phyloP scores from a whole-genome alignment of 805 yeast species.

The Metschnikowia sp. region DNA sequence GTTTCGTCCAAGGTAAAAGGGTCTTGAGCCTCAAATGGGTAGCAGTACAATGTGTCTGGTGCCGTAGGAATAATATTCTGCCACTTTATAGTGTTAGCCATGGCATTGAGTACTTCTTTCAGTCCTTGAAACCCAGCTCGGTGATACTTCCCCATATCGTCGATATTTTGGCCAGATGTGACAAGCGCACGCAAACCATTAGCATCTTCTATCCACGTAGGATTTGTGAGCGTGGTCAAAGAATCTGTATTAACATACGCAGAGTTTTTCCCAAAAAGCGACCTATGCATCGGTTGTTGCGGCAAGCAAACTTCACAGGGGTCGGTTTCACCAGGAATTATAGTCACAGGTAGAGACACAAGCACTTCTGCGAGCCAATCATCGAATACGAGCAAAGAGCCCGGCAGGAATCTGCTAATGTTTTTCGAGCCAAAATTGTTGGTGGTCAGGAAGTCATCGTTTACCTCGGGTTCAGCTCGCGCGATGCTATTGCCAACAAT shows the following conservation, averaged over 20 bases:
- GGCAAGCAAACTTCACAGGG: constrained; percentile 85
- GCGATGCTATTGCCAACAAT: constrained; percentile 72
- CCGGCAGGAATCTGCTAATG: constrained; percentile 48
- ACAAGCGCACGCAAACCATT: constrained; percentile 61
- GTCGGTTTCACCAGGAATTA: constrained; percentile 84
- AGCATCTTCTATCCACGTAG: constrained; percentile 58
- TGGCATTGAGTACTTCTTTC: constrained; percentile 19
- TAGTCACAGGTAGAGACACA: constrained; percentile 59
- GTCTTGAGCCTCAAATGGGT: constrained; percentile 73
- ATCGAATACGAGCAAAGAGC: constrained; percentile 56
- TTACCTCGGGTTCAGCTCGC: constrained; percentile 22
- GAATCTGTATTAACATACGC: constrained; percentile 32
- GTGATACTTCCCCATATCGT: constrained; percentile 71
- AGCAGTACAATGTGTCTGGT: constrained; percentile 91
- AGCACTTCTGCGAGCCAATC: constrained; percentile 53
- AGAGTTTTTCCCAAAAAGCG: constrained; percentile 54
- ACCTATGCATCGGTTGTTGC: constrained; percentile 83
- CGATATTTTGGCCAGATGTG: constrained; percentile 80
- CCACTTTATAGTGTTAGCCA: constrained; percentile 75
- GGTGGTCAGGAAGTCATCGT: constrained; percentile 28
- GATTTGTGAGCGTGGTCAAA: constrained; percentile 48
- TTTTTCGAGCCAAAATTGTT: constrained; percentile 51
- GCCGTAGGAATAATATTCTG: constrained; percentile 90
- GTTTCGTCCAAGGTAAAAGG: constrained; percentile 78
- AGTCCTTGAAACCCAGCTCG: constrained; percentile 30